Evolutionary conservation across 2,329 filamentous ascomycete species (phyloP).

Genomic region (Colletotrichum sp.): DNA sequence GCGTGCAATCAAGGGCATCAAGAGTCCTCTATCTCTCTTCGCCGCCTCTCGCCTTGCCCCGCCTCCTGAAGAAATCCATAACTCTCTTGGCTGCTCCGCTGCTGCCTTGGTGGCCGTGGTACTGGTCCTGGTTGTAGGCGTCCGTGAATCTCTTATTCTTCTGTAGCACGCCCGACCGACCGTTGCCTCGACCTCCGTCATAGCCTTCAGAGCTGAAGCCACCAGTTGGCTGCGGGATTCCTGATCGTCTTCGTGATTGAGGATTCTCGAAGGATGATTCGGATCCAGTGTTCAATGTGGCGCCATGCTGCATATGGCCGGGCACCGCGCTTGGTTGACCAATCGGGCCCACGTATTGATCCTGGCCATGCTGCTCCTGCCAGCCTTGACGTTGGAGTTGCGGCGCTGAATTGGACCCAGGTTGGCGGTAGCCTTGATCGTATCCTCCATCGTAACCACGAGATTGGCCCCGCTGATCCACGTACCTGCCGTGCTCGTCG

Average conservation of each 20-base stretch:
- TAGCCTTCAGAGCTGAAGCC: conserved; percentile 49
- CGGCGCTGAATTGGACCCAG: conserved; percentile 18
- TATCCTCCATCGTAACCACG: conserved; percentile 15
- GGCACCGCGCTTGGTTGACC: conserved; percentile 49
- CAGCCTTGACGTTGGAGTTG: conserved; percentile 37
- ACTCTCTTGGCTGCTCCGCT: conserved; percentile 88
- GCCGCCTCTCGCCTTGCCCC: conserved; percentile 75
- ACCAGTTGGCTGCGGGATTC: conserved; percentile 48
- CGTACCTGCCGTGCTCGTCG: conserved; percentile 42
- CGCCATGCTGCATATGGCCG: conserved; percentile 50
- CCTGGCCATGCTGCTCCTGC: conserved; percentile 30
- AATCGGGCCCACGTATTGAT: conserved; percentile 41
- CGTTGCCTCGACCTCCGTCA: conserved; percentile 33
- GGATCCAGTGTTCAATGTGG: conserved; percentile 55
- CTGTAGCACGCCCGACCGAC: conserved; percentile 54
- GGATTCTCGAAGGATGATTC: conserved; percentile 56
- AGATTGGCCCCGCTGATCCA: conserved; percentile 28
- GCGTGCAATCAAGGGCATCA: conserved; percentile 8
- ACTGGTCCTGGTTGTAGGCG: conserved; percentile 80
- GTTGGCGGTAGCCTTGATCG: conserved; percentile 17
- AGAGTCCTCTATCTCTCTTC: conserved; percentile 51
- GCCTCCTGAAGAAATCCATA: conserved; percentile 96
- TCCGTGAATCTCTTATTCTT: conserved; percentile 91
- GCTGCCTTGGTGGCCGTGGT: conserved; percentile 76
- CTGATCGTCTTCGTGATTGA: conserved; percentile 36